These are phyloP conservation scores for Chrysoporthe cubensis DNA, from an alignment of 2,329 filamentous ascomycete genomes.

Conservation along the genomic window DNA sequence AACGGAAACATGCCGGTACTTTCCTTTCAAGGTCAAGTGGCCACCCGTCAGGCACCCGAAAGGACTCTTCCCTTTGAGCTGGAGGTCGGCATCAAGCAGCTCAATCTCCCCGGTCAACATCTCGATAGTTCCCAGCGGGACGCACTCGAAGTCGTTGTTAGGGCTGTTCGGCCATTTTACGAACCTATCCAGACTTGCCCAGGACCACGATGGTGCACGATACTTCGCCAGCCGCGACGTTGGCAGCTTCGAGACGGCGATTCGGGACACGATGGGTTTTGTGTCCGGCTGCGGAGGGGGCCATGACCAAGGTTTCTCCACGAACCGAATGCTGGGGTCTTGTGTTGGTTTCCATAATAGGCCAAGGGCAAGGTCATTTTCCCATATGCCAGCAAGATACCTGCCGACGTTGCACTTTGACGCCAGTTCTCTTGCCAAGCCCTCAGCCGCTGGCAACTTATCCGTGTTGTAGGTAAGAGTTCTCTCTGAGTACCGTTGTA, in stretches of 20 bases:
- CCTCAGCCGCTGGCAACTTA: not conserved
- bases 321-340: no score
- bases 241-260: no score
- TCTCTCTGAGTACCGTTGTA: not conserved
- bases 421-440: not conserved
- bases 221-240: not conserved
- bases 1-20: not conserved
- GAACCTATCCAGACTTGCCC: conserved; percentile 1
- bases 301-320: no score
- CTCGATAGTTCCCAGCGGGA: not conserved
- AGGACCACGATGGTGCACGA: conserved; percentile 9
- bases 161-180: no score
- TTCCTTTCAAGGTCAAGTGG: not conserved
- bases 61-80: not conserved
- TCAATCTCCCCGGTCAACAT: not conserved
- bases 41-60: not conserved
- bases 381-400: conserved; percentile 11
- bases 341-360: not conserved
- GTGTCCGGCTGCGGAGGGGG: no score
- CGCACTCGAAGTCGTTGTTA: no score
- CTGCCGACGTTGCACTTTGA: not conserved
- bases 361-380: conserved; percentile 1
- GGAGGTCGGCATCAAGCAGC: not conserved
- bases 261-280: no score
- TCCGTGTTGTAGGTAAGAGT: not conserved